Conservation (phyloP, 129 eudicot species). For the Smallanthus sonchifolius region DNA sequence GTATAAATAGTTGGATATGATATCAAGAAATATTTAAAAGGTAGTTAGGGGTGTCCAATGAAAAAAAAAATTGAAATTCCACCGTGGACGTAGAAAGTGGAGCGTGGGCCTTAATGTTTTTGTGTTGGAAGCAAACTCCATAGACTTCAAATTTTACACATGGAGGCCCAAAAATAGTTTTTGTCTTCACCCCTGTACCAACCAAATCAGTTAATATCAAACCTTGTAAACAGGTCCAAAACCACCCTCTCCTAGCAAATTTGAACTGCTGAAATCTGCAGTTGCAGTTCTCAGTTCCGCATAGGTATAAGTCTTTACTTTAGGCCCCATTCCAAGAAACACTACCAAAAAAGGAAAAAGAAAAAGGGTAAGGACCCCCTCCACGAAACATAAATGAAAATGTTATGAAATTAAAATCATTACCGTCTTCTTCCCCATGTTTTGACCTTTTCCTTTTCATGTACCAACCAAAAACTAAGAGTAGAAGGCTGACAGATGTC, state of each 20-base stretch:
- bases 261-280: slow-evolving; percentile 49
- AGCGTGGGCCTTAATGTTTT: not conserved
- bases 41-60: not conserved
- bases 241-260: slow-evolving; percentile 81
- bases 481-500: slow-evolving; percentile 23
- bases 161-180: no score
- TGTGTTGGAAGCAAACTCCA: not conserved
- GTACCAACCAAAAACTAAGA: slow-evolving; percentile 24
- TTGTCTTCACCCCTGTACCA: not conserved
- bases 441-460: slow-evolving; percentile 30
- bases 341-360: slow-evolving; percentile 20
- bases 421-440: slow-evolving; percentile 43
- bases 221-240: slow-evolving; percentile 79
- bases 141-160: not conserved
- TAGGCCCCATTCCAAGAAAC: slow-evolving; percentile 40
- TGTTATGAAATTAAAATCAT: not conserved
- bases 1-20: not conserved
- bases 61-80: no score
- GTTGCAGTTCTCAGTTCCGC: slow-evolving; percentile 58
- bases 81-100: not conserved
- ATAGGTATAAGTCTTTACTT: slow-evolving; percentile 42
- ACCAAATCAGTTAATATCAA: slow-evolving; percentile 1
- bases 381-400: not conserved
- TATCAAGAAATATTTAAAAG: not conserved
- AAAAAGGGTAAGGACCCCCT: not conserved